Conservation (phyloP, 768 basidiomycete genomes). For the Trametes coccinea region DNA sequence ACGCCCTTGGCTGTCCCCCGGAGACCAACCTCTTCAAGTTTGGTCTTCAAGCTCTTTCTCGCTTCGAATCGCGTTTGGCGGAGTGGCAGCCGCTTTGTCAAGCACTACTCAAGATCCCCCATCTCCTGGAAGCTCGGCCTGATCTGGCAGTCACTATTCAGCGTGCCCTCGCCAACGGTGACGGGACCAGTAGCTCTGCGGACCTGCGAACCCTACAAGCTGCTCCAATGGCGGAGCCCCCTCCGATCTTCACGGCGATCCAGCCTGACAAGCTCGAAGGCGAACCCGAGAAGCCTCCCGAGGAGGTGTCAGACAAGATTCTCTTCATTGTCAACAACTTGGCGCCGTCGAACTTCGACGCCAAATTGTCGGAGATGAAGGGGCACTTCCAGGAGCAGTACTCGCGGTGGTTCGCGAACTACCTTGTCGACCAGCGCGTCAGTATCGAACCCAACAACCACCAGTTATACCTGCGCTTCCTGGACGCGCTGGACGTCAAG, state of each 20-base stretch:
- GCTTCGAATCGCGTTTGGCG: slow-evolving; percentile 82
- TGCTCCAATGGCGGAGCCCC: slow-evolving; percentile 31
- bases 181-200: slow-evolving; percentile 40
- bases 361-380: slow-evolving; percentile 84
- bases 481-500: slow-evolving; percentile 77
- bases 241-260: slow-evolving; percentile 74
- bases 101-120: slow-evolving; percentile 82
- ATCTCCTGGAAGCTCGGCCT: slow-evolving; percentile 82
- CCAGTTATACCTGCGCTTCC: slow-evolving; percentile 88
- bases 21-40: slow-evolving; percentile 95
- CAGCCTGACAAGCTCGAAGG: slow-evolving; percentile 67
- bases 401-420: slow-evolving; percentile 96
- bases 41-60: slow-evolving; percentile 84
- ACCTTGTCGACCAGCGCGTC: slow-evolving; percentile 94
- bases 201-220: slow-evolving; percentile 42
- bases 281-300: slow-evolving; percentile 68
- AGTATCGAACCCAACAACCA: slow-evolving; percentile 98
- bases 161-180: slow-evolving; percentile 62
- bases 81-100: slow-evolving; percentile 96
- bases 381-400: slow-evolving; percentile 81
- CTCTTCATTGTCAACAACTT: slow-evolving; percentile 98
- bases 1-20: slow-evolving; percentile 87
- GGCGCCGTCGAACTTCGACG: slow-evolving; percentile 89
- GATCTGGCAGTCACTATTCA: slow-evolving; percentile 74
- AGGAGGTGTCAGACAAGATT: slow-evolving; percentile 89